Evolutionary conservation across 1,284 basidiomycete genomes (phyloP), one percentile per base, ranked within the genome.

Genomic region (Tranzscheliella williamsii): DNA sequence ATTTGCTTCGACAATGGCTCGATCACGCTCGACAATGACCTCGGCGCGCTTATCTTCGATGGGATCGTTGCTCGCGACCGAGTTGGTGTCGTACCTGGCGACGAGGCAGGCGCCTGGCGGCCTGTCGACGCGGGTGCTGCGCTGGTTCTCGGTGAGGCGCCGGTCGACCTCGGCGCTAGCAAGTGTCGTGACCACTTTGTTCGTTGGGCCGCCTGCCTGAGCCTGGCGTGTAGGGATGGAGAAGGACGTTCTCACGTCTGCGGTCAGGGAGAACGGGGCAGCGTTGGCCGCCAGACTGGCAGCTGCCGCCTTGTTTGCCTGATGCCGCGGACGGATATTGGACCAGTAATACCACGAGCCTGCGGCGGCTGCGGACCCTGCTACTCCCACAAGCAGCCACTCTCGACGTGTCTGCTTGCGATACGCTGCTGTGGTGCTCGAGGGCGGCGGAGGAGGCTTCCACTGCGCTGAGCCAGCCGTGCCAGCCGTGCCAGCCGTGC

Each of bases 301-400:
- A n/a, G 40, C 39, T 11, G 48, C 42, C 17, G 43, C 36, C 32
- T 53, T 67, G 53, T 42, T 52, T 21, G 40, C 51, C 37, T 51
- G 50, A 27, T 55, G 56, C 12, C 62, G 48, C 4, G 63, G 55
- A 13, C 62, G 67, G 33, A 69, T 67, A 33, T 68, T 66, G 35
- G 54, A 63, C 71, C 71, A 75, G 36, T 73, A 73, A 33, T 74
- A 76, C 70, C 72, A 75, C 23, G 64, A 67, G 4, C 73, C 71
- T 4, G 68, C 54, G n/a, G 72, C 72, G 12, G 73, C 73, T 7
- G 69, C 71, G 4, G 64, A 68, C 2, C 73, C 73, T 23, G 74
- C 67, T 8, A 72, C 70, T 18, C 69, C 74, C 29, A 76, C 73
- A 11, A 75, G 55, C 20, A 71, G 55, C 74, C 74, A 76, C 65